Evolutionary conservation across 495 filamentous ascomycete genomes (phyloP).

Genomic region (Bryoglossum gracile): DNA sequence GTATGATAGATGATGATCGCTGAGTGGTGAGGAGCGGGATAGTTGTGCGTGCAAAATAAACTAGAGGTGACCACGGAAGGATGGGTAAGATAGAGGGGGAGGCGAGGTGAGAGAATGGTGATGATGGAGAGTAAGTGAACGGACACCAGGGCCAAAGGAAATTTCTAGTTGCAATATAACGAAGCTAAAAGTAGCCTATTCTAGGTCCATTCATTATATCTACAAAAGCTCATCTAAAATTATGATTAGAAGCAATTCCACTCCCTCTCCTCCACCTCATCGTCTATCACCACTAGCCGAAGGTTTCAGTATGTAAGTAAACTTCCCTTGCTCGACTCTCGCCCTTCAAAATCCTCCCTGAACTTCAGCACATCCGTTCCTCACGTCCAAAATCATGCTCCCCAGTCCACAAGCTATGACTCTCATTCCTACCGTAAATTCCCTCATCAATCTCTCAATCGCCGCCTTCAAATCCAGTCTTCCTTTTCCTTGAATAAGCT

Average conservation of each 20-base stretch:
- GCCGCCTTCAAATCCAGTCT: background rate
- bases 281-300: background rate
- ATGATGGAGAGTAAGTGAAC: too few relatives aligned
- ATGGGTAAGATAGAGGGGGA: too few relatives aligned
- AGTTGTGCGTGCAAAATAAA: too few relatives aligned
- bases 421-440: background rate
- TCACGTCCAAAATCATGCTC: background rate
- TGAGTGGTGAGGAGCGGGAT: too few relatives aligned
- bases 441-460: background rate
- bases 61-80: too few relatives aligned
- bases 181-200: too few relatives aligned
- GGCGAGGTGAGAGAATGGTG: too few relatives aligned
- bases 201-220: too few relatives aligned
- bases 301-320: background rate
- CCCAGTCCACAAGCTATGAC: background rate
- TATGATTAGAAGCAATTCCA: background rate
- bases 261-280: background rate
- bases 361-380: background rate
- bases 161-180: too few relatives aligned
- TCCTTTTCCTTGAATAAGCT: background rate
- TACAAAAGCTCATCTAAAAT: background rate
- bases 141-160: too few relatives aligned
- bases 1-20: too few relatives aligned
- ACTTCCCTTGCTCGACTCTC: background rate
- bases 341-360: background rate